Evolutionary conservation across 495 filamentous ascomycete genomes (phyloP).

Genomic region (Aspergillus leporis): DNA sequence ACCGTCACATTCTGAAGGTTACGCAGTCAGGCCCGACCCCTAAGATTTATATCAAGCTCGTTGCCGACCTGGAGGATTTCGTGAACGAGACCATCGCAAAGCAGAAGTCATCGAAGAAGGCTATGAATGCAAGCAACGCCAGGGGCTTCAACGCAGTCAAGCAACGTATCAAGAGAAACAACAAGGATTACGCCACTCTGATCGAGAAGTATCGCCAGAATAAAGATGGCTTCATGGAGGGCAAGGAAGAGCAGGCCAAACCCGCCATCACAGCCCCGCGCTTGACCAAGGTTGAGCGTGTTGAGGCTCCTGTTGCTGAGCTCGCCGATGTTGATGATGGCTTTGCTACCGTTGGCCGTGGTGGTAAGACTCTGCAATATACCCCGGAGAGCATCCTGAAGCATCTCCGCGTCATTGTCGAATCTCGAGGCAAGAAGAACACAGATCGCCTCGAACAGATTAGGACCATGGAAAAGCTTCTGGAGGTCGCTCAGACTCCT

Average conservation of each 20-base stretch:
- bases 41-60: constrained; percentile 87
- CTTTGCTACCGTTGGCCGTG: constrained; percentile 81
- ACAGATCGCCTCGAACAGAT: constrained; percentile 95
- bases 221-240: constrained; percentile 84
- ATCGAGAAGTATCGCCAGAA: constrained; percentile 85
- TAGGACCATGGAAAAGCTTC: constrained; percentile 92
- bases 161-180: constrained; percentile 96
- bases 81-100: constrained; percentile 92
- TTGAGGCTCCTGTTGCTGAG: constrained; percentile 42
- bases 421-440: constrained; percentile 97
- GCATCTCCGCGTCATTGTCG: constrained; percentile 87
- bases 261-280: constrained; percentile 31
- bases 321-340: constrained; percentile 77
- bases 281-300: constrained; percentile 45
- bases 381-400: constrained; percentile 98
- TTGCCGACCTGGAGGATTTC: constrained; percentile 92
- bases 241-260: constrained; percentile 70
- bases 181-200: constrained; percentile 86
- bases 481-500: constrained; percentile 81
- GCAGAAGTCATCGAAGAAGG: constrained; percentile 94
- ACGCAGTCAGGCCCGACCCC: constrained; percentile 74
- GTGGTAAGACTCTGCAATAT: constrained; percentile 82
- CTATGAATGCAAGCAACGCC: constrained; percentile 96
- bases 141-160: constrained; percentile 95
- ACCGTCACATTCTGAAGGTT: constrained; percentile 81